Percentiles rank a stretch among this genome's conserved stretches.
phyloP scores from a whole-genome alignment of 2,329 filamentous ascomycete species.

The Talaromyces marneffei region DNA sequence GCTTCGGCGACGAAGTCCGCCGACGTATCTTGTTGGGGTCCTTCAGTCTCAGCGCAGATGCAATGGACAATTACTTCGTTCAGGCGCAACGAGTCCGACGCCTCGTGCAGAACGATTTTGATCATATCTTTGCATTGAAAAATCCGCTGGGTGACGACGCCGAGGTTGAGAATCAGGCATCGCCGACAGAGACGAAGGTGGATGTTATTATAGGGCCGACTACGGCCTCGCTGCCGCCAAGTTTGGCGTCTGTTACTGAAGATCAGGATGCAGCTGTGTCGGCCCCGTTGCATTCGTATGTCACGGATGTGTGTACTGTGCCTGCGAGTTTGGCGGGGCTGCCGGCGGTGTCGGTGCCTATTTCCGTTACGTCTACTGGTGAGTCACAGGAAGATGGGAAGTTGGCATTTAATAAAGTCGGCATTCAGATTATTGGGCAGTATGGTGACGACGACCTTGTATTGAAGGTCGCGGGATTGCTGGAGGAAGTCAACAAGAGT shows the following conservation, averaged over 20 bases:
- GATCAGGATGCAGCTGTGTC: slow-evolving; percentile 12
- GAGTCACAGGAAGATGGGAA: neutral
- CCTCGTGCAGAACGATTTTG: slow-evolving; percentile 79
- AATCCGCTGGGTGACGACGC: slow-evolving; percentile 56
- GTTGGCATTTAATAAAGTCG: slow-evolving; percentile 24
- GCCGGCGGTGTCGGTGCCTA: slow-evolving; percentile 79
- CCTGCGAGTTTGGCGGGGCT: slow-evolving; percentile 88
- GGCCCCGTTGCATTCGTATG: slow-evolving; percentile 66
- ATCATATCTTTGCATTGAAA: slow-evolving; percentile 62
- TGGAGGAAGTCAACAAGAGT: slow-evolving; percentile 22
- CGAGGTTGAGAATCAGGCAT: neutral
- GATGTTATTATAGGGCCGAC: slow-evolving; percentile 88
- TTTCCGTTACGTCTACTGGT: slow-evolving; percentile 32
- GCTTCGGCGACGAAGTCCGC: slow-evolving; percentile 79
- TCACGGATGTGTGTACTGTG: slow-evolving; percentile 93
- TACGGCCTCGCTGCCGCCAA: slow-evolving; percentile 68
- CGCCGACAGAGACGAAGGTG: slow-evolving; percentile 42
- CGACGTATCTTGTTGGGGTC: slow-evolving; percentile 82
- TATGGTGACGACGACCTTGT: slow-evolving; percentile 43
- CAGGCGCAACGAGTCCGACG: slow-evolving; percentile 84
- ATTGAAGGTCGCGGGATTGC: slow-evolving; percentile 32
- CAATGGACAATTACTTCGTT: slow-evolving; percentile 94
- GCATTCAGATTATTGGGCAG: slow-evolving; percentile 45
- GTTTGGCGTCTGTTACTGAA: slow-evolving; percentile 50
- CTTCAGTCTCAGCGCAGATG: slow-evolving; percentile 81